Evolutionary conservation across 495 filamentous ascomycete genomes (phyloP), one percentile per base, ranked within the genome.

Genomic region (Penicillium salamii): DNA sequence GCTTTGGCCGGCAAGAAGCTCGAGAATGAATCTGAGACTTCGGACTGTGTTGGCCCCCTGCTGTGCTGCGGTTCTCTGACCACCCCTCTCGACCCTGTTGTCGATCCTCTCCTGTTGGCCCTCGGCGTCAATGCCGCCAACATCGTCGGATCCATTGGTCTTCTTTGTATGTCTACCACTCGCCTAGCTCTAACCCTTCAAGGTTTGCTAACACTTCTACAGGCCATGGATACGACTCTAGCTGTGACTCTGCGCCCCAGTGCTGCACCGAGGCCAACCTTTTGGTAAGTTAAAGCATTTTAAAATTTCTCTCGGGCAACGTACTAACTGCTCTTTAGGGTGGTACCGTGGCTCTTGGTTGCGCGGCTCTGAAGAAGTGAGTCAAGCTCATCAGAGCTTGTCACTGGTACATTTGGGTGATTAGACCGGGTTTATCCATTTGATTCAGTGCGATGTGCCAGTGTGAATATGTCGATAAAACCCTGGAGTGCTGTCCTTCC

Each of bases 61-160:
- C 58, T 68, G 24, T 71, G 68, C 62, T 71, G 66, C 28, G 57
- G 61, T 12, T 49, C 50, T 9, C 57, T 71, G 12, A 62, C 60
- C 26, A 71, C 68, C 37, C 65, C 68, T 24, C 50, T 68, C 15
- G 69, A 72, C 49, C 49, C 49, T 39, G 39, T 54, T 18, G 87
- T 97, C 37, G 95, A 93, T 49, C 79, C 81, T 2, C 87, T 91
- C 53, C 64, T 98, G 38, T 83, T 85, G 60, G 83, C 85, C 55
- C 84, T 82, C 42, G 88, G 87, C 1, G 83, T 97, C 39, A 84
- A 92, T 65, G 89, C 88, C 2, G 89, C 91, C 4, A 81, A 90
- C 9, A 74, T 97, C 43, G 82, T 96, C 35, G 66, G 67, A 34
- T 68, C 65, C 13, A 29, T 72, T 40, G 67, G 69, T 50, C 57